These are phyloP conservation scores for Xylariaceae sp. DNA, from an alignment of 2,329 filamentous ascomycete genomes.

Conservation along the genomic window DNA sequence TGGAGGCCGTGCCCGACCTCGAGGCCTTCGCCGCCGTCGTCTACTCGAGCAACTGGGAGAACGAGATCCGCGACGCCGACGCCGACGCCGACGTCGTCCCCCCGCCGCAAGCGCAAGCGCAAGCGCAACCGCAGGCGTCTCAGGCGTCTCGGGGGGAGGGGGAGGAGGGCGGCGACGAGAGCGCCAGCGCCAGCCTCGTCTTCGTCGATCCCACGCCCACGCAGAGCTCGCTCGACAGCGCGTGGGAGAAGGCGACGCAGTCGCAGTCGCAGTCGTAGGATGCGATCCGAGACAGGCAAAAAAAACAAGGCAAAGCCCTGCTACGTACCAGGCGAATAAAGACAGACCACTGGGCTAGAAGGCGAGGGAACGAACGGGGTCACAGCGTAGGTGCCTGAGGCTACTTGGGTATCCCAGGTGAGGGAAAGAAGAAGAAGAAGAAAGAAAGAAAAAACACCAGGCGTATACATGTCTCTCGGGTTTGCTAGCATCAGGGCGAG, in stretches of 20 bases:
- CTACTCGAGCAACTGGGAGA: constrained; percentile 77
- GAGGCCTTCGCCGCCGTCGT: constrained; percentile 82
- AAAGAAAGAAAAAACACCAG: too few relatives aligned
- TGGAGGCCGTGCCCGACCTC: constrained; percentile 69
- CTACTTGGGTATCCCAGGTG: too few relatives aligned
- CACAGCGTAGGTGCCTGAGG: too few relatives aligned
- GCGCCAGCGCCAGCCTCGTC: constrained; percentile 17
- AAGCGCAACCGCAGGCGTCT: not conserved
- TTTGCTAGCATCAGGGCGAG: too few relatives aligned
- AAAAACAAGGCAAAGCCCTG: too few relatives aligned
- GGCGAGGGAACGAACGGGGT: too few relatives aligned
- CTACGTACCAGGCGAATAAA: too few relatives aligned
- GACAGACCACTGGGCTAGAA: too few relatives aligned
- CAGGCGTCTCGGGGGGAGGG: too few relatives aligned
- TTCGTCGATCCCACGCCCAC: constrained; percentile 43
- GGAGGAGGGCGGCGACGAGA: constrained; percentile 8
- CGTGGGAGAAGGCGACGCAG: constrained; percentile 59
- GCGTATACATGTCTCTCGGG: too few relatives aligned
- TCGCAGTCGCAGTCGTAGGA: constrained; percentile 14
- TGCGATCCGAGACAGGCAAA: too few relatives aligned
- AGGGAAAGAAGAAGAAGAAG: too few relatives aligned
- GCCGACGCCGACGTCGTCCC: constrained; percentile 12
- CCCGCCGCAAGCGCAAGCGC: constrained; percentile 2
- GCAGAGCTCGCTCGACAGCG: constrained; percentile 52
- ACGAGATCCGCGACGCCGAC: constrained; percentile 46